Conservation (phyloP, 768 basidiomycete species). For the Strobilomyces echinocephalus region DNA sequence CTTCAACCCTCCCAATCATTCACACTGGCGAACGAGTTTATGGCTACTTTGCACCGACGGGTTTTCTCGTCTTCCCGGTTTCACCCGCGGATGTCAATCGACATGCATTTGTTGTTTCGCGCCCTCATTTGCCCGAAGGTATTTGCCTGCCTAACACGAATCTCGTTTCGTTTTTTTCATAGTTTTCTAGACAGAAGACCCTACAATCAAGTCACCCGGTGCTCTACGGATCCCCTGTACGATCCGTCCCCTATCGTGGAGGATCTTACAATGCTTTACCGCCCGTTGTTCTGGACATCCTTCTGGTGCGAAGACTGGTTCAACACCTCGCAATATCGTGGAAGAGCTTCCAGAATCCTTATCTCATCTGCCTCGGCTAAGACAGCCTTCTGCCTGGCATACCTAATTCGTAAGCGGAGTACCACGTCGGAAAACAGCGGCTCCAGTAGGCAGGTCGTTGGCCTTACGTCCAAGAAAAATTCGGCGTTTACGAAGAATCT, state of each 20-base stretch:
- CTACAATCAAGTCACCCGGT: constrained; percentile 65
- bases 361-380: constrained; percentile 71
- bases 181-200: constrained; percentile 53
- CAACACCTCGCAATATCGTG: constrained; percentile 45
- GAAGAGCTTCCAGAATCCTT: constrained; percentile 43
- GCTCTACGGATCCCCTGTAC: constrained; percentile 52
- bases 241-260: constrained; percentile 43
- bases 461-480: constrained; percentile 58
- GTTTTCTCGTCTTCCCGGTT: constrained; percentile 53
- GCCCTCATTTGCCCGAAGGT: constrained; percentile 62
- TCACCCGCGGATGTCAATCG: constrained; percentile 47
- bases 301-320: constrained; percentile 77
- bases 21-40: constrained; percentile 55
- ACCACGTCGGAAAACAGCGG: not conserved
- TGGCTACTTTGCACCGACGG: constrained; percentile 54
- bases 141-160: not conserved
- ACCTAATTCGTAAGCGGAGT: constrained; percentile 48
- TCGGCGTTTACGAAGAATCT: constrained; percentile 49
- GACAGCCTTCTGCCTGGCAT: constrained; percentile 67
- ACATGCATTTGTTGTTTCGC: constrained; percentile 51
- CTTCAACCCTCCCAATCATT: constrained; percentile 47
- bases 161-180: not conserved
- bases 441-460: constrained; percentile 40
- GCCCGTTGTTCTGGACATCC: constrained; percentile 71
- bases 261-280: constrained; percentile 67